phyloP scores from a whole-genome alignment of 2,329 filamentous ascomycete species.

The Alternaria sp. region DNA sequence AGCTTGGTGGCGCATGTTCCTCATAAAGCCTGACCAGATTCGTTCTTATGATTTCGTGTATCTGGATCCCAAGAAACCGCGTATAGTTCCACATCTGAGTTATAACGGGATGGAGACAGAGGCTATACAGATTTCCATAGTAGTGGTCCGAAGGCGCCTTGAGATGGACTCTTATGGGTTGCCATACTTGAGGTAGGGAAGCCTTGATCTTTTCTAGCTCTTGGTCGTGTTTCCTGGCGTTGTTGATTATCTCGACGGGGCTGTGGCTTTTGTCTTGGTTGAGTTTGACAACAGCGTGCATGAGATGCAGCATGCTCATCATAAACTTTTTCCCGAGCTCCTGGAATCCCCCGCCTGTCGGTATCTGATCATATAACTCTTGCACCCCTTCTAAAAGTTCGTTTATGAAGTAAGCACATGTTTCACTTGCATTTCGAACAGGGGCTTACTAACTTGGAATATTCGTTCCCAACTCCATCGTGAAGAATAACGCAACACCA shows the following conservation, averaged over 20 bases:
- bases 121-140: conserved; percentile 35
- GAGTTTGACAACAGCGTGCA: conserved; percentile 33
- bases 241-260: conserved; percentile 23
- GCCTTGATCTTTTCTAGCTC: conserved; percentile 34
- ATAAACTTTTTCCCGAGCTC: conserved; percentile 24
- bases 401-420: background rate
- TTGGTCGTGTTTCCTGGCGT: conserved; percentile 25
- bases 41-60: conserved; percentile 32
- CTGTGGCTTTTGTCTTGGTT: conserved; percentile 26
- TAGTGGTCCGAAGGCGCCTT: conserved; percentile 24
- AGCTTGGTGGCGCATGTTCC: conserved; percentile 20
- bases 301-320: conserved; percentile 30
- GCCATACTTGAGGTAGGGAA: conserved; percentile 35
- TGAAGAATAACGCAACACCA: conserved; percentile 31
- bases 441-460: background rate
- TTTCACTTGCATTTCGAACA: background rate
- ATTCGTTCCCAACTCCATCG: conserved; percentile 27
- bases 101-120: conserved; percentile 44
- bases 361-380: conserved; percentile 30
- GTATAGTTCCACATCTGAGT: conserved; percentile 45
- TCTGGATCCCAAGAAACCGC: conserved; percentile 29
- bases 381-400: conserved; percentile 27
- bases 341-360: conserved; percentile 6
- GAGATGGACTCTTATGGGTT: conserved; percentile 30
- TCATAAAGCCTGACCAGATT: conserved; percentile 27